Conservation (phyloP, 73 alveolate species). For the Paramecium sexaurelia region DNA sequence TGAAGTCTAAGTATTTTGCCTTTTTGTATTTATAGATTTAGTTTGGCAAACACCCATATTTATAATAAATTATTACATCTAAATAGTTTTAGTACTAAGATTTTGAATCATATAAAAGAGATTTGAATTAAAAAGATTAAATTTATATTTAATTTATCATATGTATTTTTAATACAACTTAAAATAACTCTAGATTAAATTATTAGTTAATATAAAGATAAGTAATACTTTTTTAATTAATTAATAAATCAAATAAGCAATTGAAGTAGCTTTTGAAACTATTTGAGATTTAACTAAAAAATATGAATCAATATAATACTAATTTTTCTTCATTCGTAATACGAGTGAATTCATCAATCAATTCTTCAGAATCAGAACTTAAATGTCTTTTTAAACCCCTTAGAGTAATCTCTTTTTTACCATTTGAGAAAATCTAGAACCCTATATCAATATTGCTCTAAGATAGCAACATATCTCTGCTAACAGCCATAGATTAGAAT, state of each 20-base stretch:
- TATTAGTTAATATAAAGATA: too few relatives aligned
- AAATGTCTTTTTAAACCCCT: neutral
- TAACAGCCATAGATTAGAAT: neutral
- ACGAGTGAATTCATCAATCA: neutral
- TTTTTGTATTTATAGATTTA: neutral
- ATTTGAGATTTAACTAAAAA: neutral
- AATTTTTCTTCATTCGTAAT: neutral
- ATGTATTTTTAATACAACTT: too few relatives aligned
- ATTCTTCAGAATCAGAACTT: neutral
- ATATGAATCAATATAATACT: neutral
- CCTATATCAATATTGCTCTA: neutral
- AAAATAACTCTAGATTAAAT: too few relatives aligned
- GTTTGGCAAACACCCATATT: conserved; percentile 27
- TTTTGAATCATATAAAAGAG: too few relatives aligned
- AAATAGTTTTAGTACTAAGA: neutral
- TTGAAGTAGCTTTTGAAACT: neutral
- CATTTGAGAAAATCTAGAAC: neutral
- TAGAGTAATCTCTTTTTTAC: neutral
- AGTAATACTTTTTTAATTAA: too few relatives aligned
- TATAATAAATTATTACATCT: neutral
- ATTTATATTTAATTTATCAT: too few relatives aligned
- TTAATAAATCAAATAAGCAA: neutral
- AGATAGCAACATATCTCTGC: neutral
- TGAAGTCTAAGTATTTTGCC: neutral
- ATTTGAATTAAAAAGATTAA: too few relatives aligned